Percentiles rank a stretch among this genome's conserved stretches.
Evolutionary conservation across 371 early-diverging fungal species (phyloP).

Genomic region (Apophysomyces sp.): DNA sequence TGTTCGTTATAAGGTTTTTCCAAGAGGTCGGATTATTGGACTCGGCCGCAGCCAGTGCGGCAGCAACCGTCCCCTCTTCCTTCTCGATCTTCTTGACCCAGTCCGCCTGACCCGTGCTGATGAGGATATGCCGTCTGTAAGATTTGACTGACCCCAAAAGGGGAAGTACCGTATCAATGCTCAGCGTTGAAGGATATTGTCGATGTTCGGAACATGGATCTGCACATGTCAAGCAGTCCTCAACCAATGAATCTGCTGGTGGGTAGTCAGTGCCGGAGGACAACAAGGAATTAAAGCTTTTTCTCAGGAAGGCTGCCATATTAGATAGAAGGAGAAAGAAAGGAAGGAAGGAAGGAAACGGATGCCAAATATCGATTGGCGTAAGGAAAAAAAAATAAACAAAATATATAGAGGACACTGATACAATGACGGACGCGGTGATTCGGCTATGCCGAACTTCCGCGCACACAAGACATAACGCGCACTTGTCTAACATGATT

Average conservation of each 20-base stretch:
- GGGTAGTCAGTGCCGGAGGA: slow-evolving; percentile 10
- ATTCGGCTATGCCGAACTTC: neutral
- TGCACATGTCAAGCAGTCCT: slow-evolving; percentile 43
- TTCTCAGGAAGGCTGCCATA: neutral
- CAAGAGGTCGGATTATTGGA: slow-evolving; percentile 12
- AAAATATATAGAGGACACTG: neutral
- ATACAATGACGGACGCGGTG: neutral
- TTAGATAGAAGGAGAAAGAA: neutral
- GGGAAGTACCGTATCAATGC: slow-evolving; percentile 54
- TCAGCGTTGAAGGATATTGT: slow-evolving; percentile 63
- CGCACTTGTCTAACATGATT: too few relatives aligned
- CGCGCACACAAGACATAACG: neutral
- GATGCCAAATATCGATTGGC: too few relatives aligned
- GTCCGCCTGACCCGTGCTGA: slow-evolving; percentile 60
- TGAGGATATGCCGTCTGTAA: slow-evolving; percentile 70
- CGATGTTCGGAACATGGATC: slow-evolving; percentile 59
- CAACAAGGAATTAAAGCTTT: neutral
- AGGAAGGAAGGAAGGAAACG: neutral
- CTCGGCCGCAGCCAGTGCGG: slow-evolving; percentile 21
- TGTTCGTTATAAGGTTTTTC: slow-evolving; percentile 53
- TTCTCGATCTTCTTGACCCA: slow-evolving; percentile 68
- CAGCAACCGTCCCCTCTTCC: slow-evolving; percentile 49
- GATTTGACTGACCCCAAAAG: slow-evolving; percentile 69
- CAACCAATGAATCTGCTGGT: slow-evolving; percentile 29
- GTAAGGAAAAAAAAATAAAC: neutral